Evolutionary conservation across 73 alveolate species (phyloP).

Genomic region (Effrenium voratum): DNA sequence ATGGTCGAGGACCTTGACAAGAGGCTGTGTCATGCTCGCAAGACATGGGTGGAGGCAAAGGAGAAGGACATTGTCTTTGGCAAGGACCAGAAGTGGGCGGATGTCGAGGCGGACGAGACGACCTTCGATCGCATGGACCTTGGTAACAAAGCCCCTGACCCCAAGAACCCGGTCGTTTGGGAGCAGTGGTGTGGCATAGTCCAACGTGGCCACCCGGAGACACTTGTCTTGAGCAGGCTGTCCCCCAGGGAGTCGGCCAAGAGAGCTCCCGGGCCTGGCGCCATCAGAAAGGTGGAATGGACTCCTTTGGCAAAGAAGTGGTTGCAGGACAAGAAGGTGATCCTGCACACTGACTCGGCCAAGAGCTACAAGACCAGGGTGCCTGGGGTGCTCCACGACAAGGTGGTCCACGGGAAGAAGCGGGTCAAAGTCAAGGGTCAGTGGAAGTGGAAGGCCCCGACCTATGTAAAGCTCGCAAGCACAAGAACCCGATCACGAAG

Average conservation of each 20-base stretch:
- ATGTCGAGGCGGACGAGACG: conserved; percentile 8
- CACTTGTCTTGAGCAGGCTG: not conserved
- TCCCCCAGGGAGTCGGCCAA: not conserved
- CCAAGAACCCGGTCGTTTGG: not conserved
- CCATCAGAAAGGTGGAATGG: not conserved
- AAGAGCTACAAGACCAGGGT: not conserved
- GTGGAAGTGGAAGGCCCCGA: conserved; percentile 10
- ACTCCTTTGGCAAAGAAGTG: not conserved
- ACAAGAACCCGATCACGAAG: not conserved
- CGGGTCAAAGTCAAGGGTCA: not conserved
- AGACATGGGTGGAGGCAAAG: not conserved
- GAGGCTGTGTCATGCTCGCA: not conserved
- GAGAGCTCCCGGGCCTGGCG: conserved; percentile 23
- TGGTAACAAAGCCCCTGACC: not conserved
- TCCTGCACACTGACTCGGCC: not conserved
- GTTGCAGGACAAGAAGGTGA: not conserved
- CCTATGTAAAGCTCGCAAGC: not conserved
- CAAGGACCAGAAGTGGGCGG: not conserved
- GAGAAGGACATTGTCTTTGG: not conserved
- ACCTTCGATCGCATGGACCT: not conserved
- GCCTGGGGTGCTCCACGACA: not conserved
- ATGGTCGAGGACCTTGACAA: not conserved
- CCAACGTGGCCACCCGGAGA: not conserved
- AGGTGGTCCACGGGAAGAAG: not conserved
- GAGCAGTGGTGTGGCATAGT: conserved; percentile 18